Evolutionary conservation across 2,329 filamentous ascomycete genomes (phyloP), one percentile per base, ranked within the genome.

Genomic region (Monilinia fructicola): DNA sequence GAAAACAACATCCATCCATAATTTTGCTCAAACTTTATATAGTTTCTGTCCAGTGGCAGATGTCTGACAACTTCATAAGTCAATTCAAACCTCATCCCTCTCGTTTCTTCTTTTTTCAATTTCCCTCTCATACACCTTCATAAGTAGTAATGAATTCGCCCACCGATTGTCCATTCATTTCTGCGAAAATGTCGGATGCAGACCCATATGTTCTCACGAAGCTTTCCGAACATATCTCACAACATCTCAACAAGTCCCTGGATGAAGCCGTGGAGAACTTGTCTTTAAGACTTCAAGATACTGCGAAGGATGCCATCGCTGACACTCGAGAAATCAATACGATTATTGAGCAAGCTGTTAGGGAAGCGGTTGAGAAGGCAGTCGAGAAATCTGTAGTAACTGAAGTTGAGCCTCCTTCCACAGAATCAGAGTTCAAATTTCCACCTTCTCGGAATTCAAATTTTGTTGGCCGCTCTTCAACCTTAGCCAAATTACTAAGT

Each of bases 391-490:
- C 54, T 18, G 44, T 59, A 31, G 54, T 26, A 16, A 38, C 61
- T 42, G 26, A 64, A 55, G 42, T 59, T 28, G 63, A 69, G 14
- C 14, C 44, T 38, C 21, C 66, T 44, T 44, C 56, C 16, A 46
- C 28, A 31, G 31, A 65, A 42, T 31, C 58, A 16, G 44, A 66
- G 23, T 72, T 71, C 50, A 67, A 71, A 55, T 67, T 72, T 4
- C 70, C 69, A 35, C 66, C 71, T 58, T 31, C 64, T 14, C 65
- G 69, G 18, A 74, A 73, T 66, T 66, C 68, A 3, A 65, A 71
- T 42, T 74, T 74, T 61, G 66, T 71, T 65, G 72, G 72, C 1
- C 66, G 71, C 12, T 68, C 67, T 53, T 48, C 64, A 12, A 64
- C 65, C 23, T 54, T 74, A 4, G 67, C 66, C 12, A 68, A 70